Conservation (phyloP, 768 basidiomycete genomes). For the Lentinus tigrinus region DNA sequence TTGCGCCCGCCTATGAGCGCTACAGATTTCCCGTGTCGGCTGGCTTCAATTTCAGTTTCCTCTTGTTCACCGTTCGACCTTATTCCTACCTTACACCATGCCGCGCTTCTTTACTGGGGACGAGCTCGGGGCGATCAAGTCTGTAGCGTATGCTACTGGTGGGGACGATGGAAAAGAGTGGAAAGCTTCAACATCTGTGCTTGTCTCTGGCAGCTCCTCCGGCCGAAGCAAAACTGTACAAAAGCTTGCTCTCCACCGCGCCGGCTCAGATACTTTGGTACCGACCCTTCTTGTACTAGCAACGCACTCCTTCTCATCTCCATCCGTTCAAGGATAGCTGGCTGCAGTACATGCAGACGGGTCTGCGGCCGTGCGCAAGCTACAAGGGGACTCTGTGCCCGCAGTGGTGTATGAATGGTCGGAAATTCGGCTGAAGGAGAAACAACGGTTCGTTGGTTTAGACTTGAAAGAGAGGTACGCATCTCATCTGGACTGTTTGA, state of each 20-base stretch:
- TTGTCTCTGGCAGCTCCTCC: conserved; percentile 21
- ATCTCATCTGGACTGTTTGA: not conserved
- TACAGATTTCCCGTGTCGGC: not conserved
- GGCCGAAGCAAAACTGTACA: conserved; percentile 38
- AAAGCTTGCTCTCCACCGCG: conserved; percentile 31
- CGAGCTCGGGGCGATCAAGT: conserved; percentile 75
- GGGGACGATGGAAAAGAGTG: conserved; percentile 28
- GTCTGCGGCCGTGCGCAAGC: conserved; percentile 41
- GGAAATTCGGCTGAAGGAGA: conserved; percentile 55
- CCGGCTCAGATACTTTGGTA: conserved; percentile 20
- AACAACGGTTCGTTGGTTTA: conserved; percentile 64
- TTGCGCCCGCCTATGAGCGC: too few relatives aligned
- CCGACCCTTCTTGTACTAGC: conserved; percentile 7
- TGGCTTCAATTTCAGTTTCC: not conserved
- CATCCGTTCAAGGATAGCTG: conserved; percentile 52
- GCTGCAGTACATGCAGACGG: conserved; percentile 67
- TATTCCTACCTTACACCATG: conserved; percentile 37
- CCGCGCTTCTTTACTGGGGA: conserved; percentile 73
- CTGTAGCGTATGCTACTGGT: conserved; percentile 43
- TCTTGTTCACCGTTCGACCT: not conserved
- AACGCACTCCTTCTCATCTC: not conserved
- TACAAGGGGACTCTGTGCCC: conserved; percentile 39
- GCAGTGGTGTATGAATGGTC: conserved; percentile 53
- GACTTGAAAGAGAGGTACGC: conserved; percentile 49
- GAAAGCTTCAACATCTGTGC: conserved; percentile 34